Evolutionary conservation across 1,284 basidiomycete species (phyloP), one percentile per base, ranked within the genome.

Genomic region (Ceratobasidium sp.): DNA sequence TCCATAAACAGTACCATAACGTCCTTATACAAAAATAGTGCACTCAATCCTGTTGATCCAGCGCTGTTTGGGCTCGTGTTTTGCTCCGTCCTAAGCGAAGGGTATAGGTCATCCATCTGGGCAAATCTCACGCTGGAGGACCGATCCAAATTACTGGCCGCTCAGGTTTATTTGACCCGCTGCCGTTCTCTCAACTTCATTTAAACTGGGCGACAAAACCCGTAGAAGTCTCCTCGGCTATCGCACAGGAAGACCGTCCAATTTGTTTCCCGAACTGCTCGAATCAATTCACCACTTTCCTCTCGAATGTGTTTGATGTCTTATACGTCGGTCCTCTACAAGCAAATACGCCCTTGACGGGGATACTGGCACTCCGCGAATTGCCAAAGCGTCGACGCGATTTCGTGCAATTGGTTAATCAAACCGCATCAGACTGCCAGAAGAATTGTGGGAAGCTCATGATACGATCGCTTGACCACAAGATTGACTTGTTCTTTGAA

Each of bases 11-110:
- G n/a, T n/a, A n/a, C n/a, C n/a, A n/a, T 66, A 6, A 20, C 8
- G 2, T 17, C 3, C 26, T 13, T 66, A 5, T 66, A 51, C 28
- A 28, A 66, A 49, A 11, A 66, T 23, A 2, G 3, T 6, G 17
- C 13, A 5, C 28, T 66, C 6, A 42, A 42, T 20, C 2, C 3
- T 5, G 20, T 6, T 1, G 47, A 66, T 47, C 64, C 64, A 6
- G 42, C 64, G 20, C 28, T 66, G 5, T 66, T 66, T 53, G 64
- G 64, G 6, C 42, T 13, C n/a, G 64, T 66, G 15, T 66, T 66
- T 35, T 37, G 47, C 15, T 2, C 23, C 28, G 39, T 69, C n/a
- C 51, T 69, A 4, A 53, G 33, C 11, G n/a, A 33, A 23, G 66
- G 66, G 7, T 51, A 56, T 35, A 4, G n/a, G 23, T 69, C 66